These are phyloP conservation scores for Phylloporus sp. DNA, from an alignment of 1,284 basidiomycete species.

Conservation along the genomic window DNA sequence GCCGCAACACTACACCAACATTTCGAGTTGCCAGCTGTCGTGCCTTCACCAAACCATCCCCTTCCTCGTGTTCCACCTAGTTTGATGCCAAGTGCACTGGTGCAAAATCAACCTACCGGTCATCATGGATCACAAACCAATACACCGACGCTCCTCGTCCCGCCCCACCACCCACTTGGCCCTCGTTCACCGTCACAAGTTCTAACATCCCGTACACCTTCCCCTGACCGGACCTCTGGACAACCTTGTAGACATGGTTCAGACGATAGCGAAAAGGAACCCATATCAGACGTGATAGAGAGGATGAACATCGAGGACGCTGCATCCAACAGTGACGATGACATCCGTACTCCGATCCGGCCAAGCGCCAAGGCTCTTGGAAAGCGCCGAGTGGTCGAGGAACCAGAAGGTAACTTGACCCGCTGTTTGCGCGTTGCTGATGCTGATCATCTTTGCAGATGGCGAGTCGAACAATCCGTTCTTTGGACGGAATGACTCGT, in stretches of 20 bases:
- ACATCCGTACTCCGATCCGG: conserved; percentile 41
- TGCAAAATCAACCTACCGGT: conserved; percentile 20
- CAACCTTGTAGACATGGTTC: conserved; percentile 28
- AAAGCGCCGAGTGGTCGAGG: conserved; percentile 67
- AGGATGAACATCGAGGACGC: conserved; percentile 37
- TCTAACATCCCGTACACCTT: conserved; percentile 55
- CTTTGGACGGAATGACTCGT: conserved; percentile 40
- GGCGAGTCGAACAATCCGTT: conserved; percentile 51
- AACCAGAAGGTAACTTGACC: conserved; percentile 44
- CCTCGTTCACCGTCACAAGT: conserved; percentile 62
- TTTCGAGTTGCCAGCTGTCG: conserved; percentile 40
- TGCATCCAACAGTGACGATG: conserved; percentile 36
- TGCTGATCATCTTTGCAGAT: conserved; percentile 12
- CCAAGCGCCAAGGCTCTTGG: conserved; percentile 81
- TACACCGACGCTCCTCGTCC: conserved; percentile 49
- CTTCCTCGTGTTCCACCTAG: conserved; percentile 42
- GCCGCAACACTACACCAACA: conserved; percentile 39
- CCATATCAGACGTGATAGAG: conserved; percentile 26
- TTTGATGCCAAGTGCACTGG: conserved; percentile 23
- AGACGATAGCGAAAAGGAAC: conserved; percentile 27
- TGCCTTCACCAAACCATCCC: conserved; percentile 40
- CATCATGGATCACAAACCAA: conserved; percentile 29
- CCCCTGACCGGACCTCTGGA: conserved; percentile 42
- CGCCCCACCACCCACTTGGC: conserved; percentile 69
- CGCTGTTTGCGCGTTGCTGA: not conserved